A percentile compares a stretch with the other conserved stretches of the same genome.
Evolutionary conservation across 2,329 filamentous ascomycete genomes (phyloP).

Genomic region (Didymella pinodella): DNA sequence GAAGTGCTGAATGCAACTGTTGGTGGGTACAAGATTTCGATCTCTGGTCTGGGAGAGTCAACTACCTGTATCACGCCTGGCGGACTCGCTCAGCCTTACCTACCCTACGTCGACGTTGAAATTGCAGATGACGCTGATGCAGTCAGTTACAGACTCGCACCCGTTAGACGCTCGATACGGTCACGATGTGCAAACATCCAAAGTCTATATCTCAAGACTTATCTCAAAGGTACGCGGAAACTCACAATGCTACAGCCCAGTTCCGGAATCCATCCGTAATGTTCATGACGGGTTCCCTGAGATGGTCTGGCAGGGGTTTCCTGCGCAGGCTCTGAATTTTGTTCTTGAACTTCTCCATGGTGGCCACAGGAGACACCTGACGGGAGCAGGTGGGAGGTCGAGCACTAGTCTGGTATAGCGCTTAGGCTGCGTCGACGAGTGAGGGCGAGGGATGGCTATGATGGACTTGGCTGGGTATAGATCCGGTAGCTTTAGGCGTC

Average conservation of each 20-base stretch:
- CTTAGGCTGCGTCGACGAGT: slow-evolving; percentile 20
- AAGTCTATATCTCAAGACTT: not conserved
- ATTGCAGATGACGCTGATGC: slow-evolving; percentile 51
- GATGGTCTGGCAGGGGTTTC: slow-evolving; percentile 34
- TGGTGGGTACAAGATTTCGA: slow-evolving; percentile 54
- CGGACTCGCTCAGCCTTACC: slow-evolving; percentile 21
- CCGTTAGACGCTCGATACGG: not conserved
- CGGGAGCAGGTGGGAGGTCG: slow-evolving; percentile 30
- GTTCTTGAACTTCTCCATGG: slow-evolving; percentile 49
- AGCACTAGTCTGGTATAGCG: slow-evolving; percentile 22
- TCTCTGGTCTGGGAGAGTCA: slow-evolving; percentile 47
- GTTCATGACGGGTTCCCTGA: slow-evolving; percentile 34
- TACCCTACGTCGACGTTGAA: slow-evolving; percentile 55
- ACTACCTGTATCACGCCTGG: slow-evolving; percentile 13
- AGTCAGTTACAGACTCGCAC: slow-evolving; percentile 19
- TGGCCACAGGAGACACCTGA: slow-evolving; percentile 30
- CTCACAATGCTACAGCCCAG: slow-evolving; percentile 54
- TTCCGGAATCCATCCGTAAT: slow-evolving; percentile 44
- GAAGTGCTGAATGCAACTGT: slow-evolving; percentile 48
- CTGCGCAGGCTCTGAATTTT: slow-evolving; percentile 39
- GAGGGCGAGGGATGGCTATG: slow-evolving; percentile 21
- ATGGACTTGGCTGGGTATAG: slow-evolving; percentile 12
- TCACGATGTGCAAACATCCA: not conserved
- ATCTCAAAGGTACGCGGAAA: not conserved
- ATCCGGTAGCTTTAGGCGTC: slow-evolving; percentile 18